Evolutionary conservation across 345 rosid species (phyloP).

Genomic region (Schrenkiella parvula): DNA sequence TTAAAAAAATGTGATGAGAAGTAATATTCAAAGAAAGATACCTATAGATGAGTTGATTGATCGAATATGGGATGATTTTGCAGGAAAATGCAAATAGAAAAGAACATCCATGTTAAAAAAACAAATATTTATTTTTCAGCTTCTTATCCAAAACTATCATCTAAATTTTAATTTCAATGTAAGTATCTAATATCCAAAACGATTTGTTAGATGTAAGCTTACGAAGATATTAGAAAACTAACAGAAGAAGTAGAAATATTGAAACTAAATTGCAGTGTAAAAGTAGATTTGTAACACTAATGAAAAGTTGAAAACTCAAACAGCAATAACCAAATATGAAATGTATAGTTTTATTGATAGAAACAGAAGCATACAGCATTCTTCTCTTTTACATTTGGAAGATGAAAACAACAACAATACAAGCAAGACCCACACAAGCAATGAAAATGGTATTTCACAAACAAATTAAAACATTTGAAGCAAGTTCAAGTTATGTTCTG

Average conservation of each 20-base stretch:
- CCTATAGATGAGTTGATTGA: neutral
- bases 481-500: slow-evolving; percentile 24
- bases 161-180: neutral
- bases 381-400: neutral
- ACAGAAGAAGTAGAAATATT: neutral
- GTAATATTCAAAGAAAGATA: neutral
- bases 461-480: neutral
- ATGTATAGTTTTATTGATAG: neutral
- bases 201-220: neutral
- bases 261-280: neutral
- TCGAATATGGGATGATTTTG: neutral
- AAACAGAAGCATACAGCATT: neutral
- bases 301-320: neutral
- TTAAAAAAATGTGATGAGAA: neutral
- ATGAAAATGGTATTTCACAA: neutral
- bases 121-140: neutral
- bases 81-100: neutral
- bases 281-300: neutral
- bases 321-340: neutral
- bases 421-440: neutral
- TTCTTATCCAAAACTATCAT: neutral
- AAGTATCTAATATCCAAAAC: too few species aligned
- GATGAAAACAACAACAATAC: neutral
- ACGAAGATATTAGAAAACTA: neutral
- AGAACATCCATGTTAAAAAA: too few species aligned